These are phyloP conservation scores for Lasiosphaeria hispida DNA, from an alignment of 495 filamentous ascomycete genomes.

Conservation along the genomic window DNA sequence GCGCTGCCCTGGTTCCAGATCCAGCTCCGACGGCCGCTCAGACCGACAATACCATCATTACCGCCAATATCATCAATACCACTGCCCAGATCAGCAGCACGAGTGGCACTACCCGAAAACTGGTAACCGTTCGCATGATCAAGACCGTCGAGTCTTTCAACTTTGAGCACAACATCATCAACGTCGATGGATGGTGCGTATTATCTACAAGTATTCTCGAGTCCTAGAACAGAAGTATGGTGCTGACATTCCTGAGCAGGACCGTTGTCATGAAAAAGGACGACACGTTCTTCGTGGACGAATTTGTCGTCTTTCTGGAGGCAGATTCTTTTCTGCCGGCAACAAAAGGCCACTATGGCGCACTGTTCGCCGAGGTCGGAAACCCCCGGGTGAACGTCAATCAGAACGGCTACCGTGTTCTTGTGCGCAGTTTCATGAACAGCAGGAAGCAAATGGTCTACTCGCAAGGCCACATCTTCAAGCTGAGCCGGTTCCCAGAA, in stretches of 20 bases:
- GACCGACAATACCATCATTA: no score
- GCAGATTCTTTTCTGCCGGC: conserved; percentile 24
- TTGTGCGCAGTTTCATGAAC: not conserved
- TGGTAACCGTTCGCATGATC: no score
- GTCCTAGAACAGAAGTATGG: no score
- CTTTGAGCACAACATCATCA: no score
- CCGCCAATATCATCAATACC: no score
- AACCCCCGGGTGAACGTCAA: conserved; percentile 1
- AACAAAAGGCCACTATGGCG: not conserved
- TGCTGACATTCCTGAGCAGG: conserved; percentile 1
- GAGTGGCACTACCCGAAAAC: no score
- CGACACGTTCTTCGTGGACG: not conserved
- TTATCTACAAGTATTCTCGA: not conserved
- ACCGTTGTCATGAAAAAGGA: conserved; percentile 11
- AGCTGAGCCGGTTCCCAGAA: conserved; percentile 4
- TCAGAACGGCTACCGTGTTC: conserved; percentile 17
- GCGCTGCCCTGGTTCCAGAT: no score
- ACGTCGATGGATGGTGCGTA: no score
- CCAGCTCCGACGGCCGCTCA: no score
- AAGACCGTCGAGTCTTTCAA: no score
- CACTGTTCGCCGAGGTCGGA: conserved; percentile 1
- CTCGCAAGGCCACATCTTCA: conserved; percentile 24
- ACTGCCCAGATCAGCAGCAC: no score
- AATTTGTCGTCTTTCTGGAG: conserved; percentile 21
- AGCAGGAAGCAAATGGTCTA: not conserved